Evolutionary conservation across 2,329 filamentous ascomycete genomes (phyloP).

Genomic region (Plenodomus lindquistii): DNA sequence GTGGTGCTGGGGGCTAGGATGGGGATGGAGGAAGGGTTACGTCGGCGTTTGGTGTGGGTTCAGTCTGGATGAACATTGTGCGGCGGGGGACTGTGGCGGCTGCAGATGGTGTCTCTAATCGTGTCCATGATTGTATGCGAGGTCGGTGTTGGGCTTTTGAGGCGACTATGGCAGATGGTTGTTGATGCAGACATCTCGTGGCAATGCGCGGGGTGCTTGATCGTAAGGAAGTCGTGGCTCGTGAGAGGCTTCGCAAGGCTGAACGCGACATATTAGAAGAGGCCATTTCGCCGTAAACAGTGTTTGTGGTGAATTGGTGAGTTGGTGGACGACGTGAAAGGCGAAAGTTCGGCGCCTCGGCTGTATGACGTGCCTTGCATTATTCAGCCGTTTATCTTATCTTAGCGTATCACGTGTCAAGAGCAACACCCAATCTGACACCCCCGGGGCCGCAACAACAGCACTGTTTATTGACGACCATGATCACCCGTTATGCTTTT

Average conservation of each 20-base stretch:
- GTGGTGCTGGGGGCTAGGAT: not conserved
- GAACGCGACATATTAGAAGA: slow-evolving; percentile 31
- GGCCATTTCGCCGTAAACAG: slow-evolving; percentile 22
- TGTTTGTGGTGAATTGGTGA: not conserved
- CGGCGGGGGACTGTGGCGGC: slow-evolving; percentile 49
- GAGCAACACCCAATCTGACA: no score
- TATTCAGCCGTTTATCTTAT: not conserved
- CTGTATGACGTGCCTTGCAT: not conserved
- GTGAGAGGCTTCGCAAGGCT: slow-evolving; percentile 34
- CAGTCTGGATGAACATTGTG: slow-evolving; percentile 97
- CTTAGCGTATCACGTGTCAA: not conserved
- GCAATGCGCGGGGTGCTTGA: slow-evolving; percentile 29
- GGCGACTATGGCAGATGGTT: slow-evolving; percentile 37
- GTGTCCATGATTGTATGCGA: slow-evolving; percentile 28
- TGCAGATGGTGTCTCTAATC: slow-evolving; percentile 9
- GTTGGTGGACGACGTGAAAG: not conserved
- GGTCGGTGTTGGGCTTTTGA: slow-evolving; percentile 38
- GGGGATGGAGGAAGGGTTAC: slow-evolving; percentile 49
- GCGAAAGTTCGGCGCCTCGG: not conserved
- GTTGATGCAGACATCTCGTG: slow-evolving; percentile 43
- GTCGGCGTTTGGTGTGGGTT: slow-evolving; percentile 91
- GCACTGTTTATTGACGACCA: no score
- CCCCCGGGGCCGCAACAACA: no score
- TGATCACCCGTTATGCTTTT: no score
- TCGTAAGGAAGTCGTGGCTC: slow-evolving; percentile 25